Conservation (phyloP, 441 rosid genomes). For the Jatropha multifida region DNA sequence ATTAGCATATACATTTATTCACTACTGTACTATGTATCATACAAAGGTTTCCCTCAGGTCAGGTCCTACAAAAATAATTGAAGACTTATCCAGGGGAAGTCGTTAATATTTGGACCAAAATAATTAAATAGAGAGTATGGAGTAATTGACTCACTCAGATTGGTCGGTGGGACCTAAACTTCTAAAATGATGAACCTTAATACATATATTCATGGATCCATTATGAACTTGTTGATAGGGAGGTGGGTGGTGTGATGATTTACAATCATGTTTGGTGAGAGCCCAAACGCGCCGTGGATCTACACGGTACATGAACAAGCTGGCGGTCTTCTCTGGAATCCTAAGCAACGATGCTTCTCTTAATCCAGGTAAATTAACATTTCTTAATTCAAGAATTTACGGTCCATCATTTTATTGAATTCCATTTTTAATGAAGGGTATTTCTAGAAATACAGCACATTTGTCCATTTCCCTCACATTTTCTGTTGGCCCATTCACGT, state of each 20-base stretch:
- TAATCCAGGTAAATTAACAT: constrained; percentile 63
- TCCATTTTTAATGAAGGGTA: constrained; percentile 7
- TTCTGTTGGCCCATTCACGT: constrained; percentile 29
- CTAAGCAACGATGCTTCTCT: constrained; percentile 68
- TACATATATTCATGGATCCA: neutral
- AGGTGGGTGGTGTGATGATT: constrained; percentile 97
- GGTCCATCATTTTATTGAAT: neutral
- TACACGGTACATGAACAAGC: constrained; percentile 62
- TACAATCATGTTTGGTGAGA: constrained; percentile 69
- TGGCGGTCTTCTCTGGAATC: constrained; percentile 73
- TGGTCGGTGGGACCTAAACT: neutral
- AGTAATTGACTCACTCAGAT: no score
- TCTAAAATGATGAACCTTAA: neutral
- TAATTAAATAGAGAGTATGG: neutral
- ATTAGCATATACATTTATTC: no score
- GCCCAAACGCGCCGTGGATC: constrained; percentile 78
- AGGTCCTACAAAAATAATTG: no score
- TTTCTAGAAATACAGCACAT: constrained; percentile 13
- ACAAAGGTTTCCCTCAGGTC: no score
- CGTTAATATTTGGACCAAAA: no score
- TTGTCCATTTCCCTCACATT: constrained; percentile 21
- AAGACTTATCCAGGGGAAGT: no score
- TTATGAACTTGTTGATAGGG: constrained; percentile 41
- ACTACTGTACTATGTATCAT: no score
- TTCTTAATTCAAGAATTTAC: neutral